Percentiles rank a stretch among this genome's conserved stretches.
phyloP scores from a whole-genome alignment of 2,329 filamentous ascomycete species.

The Ceratocystis diversiconidia region DNA sequence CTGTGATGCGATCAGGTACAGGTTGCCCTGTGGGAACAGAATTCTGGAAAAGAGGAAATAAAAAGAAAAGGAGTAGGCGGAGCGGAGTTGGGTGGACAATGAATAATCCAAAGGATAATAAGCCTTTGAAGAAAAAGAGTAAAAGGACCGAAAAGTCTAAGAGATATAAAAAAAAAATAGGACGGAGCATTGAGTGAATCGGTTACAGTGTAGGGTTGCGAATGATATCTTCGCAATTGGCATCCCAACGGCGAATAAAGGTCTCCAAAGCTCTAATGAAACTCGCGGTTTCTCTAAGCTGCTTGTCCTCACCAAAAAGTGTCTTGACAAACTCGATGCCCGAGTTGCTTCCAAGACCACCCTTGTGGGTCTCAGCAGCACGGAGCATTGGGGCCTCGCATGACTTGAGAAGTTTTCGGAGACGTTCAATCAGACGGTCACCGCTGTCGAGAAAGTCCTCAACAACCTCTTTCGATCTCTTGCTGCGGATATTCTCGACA shows the following conservation, averaged over 20 bases:
- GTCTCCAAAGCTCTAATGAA: constrained; percentile 79
- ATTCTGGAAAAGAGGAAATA: constrained; percentile 6
- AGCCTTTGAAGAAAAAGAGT: constrained; percentile 3
- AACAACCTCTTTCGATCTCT: constrained; percentile 64
- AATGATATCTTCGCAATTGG: constrained; percentile 87
- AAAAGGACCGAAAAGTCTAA: neutral
- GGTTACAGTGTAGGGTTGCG: constrained; percentile 41
- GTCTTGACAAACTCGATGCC: constrained; percentile 93
- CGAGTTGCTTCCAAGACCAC: constrained; percentile 75
- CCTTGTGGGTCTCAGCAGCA: constrained; percentile 59
- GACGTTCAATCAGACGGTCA: constrained; percentile 70
- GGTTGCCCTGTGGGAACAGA: constrained; percentile 16
- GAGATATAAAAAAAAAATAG: neutral
- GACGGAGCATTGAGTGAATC: constrained; percentile 5
- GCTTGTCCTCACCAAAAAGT: constrained; percentile 81
- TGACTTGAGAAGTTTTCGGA: constrained; percentile 72
- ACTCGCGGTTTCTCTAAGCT: constrained; percentile 79
- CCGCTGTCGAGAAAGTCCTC: constrained; percentile 84
- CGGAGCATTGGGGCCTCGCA: constrained; percentile 95
- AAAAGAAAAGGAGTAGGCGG: constrained; percentile 14
- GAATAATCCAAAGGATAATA: neutral
- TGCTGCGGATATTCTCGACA: constrained; percentile 54
- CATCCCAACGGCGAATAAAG: constrained; percentile 89
- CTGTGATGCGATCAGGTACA: constrained; percentile 6
- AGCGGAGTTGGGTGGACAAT: neutral